Percentiles rank a stretch among this genome's conserved stretches.
Evolutionary conservation across 1,284 basidiomycete species (phyloP).

Genomic region (Naganishia sp.): DNA sequence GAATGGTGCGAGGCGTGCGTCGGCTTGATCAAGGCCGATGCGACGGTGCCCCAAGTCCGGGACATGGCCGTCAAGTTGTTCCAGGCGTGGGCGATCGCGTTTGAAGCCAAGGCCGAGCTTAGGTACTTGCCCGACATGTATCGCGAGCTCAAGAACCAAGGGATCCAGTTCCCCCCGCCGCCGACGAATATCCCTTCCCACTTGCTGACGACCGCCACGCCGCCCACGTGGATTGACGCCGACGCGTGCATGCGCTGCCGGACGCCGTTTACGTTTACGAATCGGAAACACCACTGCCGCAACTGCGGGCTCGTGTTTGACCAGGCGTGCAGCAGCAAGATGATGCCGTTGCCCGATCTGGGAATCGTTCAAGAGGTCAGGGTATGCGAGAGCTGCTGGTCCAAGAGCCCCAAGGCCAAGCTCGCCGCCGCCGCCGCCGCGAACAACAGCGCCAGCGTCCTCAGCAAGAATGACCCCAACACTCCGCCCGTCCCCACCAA

Average conservation of each 20-base stretch:
- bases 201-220: conserved; percentile 51
- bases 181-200: conserved; percentile 43
- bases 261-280: conserved; percentile 88
- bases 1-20: conserved; percentile 85
- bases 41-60: conserved; percentile 75
- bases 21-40: conserved; percentile 54
- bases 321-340: conserved; percentile 85
- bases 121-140: conserved; percentile 77
- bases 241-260: conserved; percentile 93
- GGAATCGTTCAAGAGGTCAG: conserved; percentile 91
- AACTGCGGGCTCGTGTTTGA: conserved; percentile 98
- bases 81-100: conserved; percentile 91
- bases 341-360: conserved; percentile 83
- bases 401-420: conserved; percentile 61
- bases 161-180: conserved; percentile 50
- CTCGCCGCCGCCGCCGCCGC: conserved; percentile 25
- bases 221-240: conserved; percentile 96
- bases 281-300: conserved; percentile 96
- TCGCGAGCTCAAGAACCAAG: conserved; percentile 69
- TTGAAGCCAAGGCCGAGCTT: conserved; percentile 76
- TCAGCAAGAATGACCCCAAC: conserved; percentile 30
- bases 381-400: conserved; percentile 88
- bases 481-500: conserved; percentile 48
- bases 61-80: conserved; percentile 73
- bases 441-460: conserved; percentile 33